Evolutionary conservation across 495 filamentous ascomycete species (phyloP).

Genomic region (Aspergillus sparsus): DNA sequence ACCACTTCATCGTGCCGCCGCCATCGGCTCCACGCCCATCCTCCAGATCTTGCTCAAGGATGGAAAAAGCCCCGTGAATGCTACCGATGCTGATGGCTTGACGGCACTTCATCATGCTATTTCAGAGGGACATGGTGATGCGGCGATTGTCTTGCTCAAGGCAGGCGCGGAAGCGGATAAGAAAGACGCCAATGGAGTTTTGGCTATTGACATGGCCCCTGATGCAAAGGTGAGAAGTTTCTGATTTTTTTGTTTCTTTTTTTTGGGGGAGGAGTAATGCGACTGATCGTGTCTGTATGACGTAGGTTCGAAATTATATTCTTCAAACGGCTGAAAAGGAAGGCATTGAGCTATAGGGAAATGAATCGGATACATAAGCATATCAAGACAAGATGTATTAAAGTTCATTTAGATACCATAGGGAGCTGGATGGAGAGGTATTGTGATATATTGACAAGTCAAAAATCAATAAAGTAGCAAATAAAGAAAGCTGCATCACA

Average conservation of each 20-base stretch:
- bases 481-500: constrained; percentile 13
- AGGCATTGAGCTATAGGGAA: constrained; percentile 65
- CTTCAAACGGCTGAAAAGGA: constrained; percentile 78
- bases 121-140: constrained; percentile 90
- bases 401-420: constrained; percentile 8
- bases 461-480: background rate
- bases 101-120: constrained; percentile 94
- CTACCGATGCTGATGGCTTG: constrained; percentile 78
- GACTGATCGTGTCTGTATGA: background rate
- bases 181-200: constrained; percentile 67
- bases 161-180: constrained; percentile 82
- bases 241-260: constrained; percentile 6
- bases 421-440: background rate
- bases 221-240: constrained; percentile 63
- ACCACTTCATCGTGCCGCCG: constrained; percentile 86
- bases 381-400: background rate
- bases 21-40: constrained; percentile 84
- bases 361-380: background rate
- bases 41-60: constrained; percentile 76
- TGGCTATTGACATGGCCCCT: constrained; percentile 82
- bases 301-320: constrained; percentile 73
- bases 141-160: constrained; percentile 78
- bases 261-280: constrained; percentile 10
- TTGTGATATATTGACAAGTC: too few relatives aligned
- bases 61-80: constrained; percentile 76